Evolutionary conservation across 306 rosid species (phyloP).

Genomic region (Sechiopsis laciniata): DNA sequence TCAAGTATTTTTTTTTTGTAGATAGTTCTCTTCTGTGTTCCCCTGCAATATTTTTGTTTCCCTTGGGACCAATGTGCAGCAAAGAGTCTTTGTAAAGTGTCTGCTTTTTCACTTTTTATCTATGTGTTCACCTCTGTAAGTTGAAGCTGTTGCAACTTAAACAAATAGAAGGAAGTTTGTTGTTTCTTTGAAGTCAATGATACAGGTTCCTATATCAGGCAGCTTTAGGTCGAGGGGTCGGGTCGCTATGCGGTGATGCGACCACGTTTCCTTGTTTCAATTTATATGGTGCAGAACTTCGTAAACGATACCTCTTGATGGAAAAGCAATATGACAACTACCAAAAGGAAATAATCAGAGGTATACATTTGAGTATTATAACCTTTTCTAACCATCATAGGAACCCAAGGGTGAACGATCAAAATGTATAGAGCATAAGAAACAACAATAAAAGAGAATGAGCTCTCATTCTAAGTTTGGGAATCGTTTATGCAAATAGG

Average conservation of each 20-base stretch:
- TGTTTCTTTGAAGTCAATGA: background rate
- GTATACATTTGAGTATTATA: no score
- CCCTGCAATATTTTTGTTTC: conserved; percentile 13
- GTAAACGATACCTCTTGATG: background rate
- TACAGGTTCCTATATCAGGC: background rate
- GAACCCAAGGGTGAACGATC: no score
- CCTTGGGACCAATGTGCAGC: conserved; percentile 19
- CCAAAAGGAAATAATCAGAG: no score
- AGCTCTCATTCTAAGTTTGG: no score
- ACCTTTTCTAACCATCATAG: no score
- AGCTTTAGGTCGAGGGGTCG: background rate
- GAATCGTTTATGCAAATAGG: no score
- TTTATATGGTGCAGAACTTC: background rate
- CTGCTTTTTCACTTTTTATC: background rate
- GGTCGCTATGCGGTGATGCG: background rate
- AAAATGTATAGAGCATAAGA: no score
- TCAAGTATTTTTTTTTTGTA: background rate
- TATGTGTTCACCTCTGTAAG: background rate
- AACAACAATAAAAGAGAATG: no score
- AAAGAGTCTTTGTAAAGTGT: conserved; percentile 6
- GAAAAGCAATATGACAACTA: no score
- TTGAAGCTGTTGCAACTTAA: background rate
- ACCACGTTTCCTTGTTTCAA: background rate
- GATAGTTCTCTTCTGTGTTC: background rate
- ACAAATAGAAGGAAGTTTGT: background rate